These are phyloP conservation scores for Nakazawaea peltata DNA, from an alignment of 805 yeast species.

Conservation along the genomic window DNA sequence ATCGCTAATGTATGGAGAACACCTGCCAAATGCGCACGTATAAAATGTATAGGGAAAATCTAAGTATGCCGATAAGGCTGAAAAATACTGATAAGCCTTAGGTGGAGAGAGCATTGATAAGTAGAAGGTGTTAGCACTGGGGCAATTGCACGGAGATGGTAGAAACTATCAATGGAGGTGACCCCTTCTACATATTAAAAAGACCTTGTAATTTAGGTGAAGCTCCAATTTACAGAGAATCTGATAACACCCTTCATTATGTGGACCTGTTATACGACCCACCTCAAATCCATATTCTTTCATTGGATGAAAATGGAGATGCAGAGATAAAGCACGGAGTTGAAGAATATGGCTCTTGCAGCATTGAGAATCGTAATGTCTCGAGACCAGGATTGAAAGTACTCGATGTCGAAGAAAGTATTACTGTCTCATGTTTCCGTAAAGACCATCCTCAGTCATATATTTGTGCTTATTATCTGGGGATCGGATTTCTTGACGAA, in stretches of 20 bases:
- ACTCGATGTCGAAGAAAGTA: conserved; percentile 19
- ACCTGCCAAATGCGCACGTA: too few relatives aligned
- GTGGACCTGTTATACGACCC: conserved; percentile 19
- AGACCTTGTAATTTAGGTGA: conserved; percentile 25
- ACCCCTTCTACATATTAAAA: conserved; percentile 14
- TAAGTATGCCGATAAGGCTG: too few relatives aligned
- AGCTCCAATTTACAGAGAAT: conserved; percentile 23
- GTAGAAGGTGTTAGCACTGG: too few relatives aligned
- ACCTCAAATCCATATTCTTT: conserved; percentile 20
- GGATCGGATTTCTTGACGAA: conserved; percentile 25
- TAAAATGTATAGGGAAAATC: too few relatives aligned
- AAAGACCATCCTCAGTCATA: conserved; percentile 19
- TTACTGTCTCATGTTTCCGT: conserved; percentile 24
- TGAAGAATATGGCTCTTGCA: conserved; percentile 8
- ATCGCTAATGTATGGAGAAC: too few relatives aligned
- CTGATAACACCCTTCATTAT: conserved; percentile 24
- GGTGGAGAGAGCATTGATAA: too few relatives aligned
- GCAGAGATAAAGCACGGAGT: conserved; percentile 12
- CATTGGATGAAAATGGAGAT: conserved; percentile 18
- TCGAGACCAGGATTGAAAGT: conserved; percentile 16
- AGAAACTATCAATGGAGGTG: conserved; percentile 1
- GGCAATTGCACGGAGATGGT: too few relatives aligned
- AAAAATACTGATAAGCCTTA: too few relatives aligned
- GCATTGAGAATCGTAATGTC: conserved; percentile 11
- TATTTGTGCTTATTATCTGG: conserved; percentile 23